Evolutionary conservation across 495 filamentous ascomycete genomes (phyloP), one percentile per base, ranked within the genome.

Genomic region (Podospora comata): DNA sequence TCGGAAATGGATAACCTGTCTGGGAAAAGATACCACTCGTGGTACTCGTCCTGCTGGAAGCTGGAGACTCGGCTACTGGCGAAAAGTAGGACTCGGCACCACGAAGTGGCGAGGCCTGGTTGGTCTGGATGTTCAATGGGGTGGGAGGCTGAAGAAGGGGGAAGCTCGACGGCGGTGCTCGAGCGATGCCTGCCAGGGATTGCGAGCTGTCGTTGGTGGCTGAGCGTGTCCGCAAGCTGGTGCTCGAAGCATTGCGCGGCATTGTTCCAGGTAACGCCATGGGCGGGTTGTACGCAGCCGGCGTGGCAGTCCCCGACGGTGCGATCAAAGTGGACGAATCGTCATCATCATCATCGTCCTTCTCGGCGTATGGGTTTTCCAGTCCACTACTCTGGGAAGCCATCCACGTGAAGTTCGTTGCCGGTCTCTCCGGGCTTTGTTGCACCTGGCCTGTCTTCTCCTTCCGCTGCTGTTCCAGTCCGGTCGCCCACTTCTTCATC

Each of bases 401-500:
- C 86, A 96, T 89, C 83, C 90, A 98, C 4, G 85, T 86, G 73
- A 99, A 97, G 59, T 92, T 90, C 77, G 79, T 70, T 13, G 76
- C 70, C 39, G 72, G 26, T 15, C 78, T 76, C 18, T 84, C 82
- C 16, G 79, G 75, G 34, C 76, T 80, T 13, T 65, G 28, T n/a
- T 75, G 65, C 53, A 55, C 64, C 60, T 64, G 72, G 65, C 67
- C 83, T 44, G 76, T 80, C 73, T 84, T 85, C 30, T 81, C 73
- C 70, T 87, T 85, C 60, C 85, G 80, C 75, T 91, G 89, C 20
- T 77, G 78, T 44, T 89, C 86, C 15, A 91, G 79, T 20, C 86
- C 83, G 0, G 76, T 79, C 67, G 91, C 89, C 95, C 95, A 99
- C 74, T 91, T 95, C 73, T 90, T 93, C 90, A 98, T 94, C 18